phyloP scores from a whole-genome alignment of 805 yeast species.

The Wickerhamiella kurtzmanii region DNA sequence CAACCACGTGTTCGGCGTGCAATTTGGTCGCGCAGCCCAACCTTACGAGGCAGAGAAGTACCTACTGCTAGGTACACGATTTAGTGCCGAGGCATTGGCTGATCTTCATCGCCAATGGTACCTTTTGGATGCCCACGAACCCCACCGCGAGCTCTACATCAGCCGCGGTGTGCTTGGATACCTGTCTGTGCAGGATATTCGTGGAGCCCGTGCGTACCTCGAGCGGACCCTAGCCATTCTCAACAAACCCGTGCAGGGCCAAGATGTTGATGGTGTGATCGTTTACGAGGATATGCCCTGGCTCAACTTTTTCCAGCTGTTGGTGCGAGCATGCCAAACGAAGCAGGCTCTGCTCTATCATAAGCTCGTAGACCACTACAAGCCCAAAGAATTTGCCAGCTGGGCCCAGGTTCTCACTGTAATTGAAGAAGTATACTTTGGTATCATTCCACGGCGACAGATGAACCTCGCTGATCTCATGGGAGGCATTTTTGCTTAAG shows the following conservation, averaged over 20 bases:
- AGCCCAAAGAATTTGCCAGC: constrained; percentile 22
- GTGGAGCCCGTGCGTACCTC: constrained; percentile 38
- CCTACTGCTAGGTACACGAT: constrained; percentile 51
- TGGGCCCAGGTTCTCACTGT: constrained; percentile 36
- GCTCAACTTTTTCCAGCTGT: constrained; percentile 56
- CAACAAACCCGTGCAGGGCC: constrained; percentile 7
- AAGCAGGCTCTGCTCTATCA: constrained; percentile 39
- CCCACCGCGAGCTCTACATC: constrained; percentile 18
- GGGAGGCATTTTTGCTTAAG: constrained; percentile 41
- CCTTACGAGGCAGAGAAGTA: constrained; percentile 62
- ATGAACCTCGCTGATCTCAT: constrained; percentile 55
- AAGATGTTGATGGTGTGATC: constrained; percentile 26
- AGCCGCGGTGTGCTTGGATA: constrained; percentile 65
- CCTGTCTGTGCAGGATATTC: constrained; percentile 49
- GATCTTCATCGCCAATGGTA: constrained; percentile 39
- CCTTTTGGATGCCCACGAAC: constrained; percentile 2
- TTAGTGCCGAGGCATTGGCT: constrained; percentile 31
- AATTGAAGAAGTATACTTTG: constrained; percentile 52
- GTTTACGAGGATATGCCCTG: constrained; percentile 34
- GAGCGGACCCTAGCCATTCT: constrained; percentile 26
- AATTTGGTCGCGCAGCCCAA: constrained; percentile 36
- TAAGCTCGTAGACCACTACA: constrained; percentile 40
- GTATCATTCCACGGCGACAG: constrained; percentile 39
- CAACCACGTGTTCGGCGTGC: constrained; percentile 59
- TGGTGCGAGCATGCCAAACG: constrained; percentile 46